phyloP scores from a whole-genome alignment of 441 rosid species.

The Populus hybrid region DNA sequence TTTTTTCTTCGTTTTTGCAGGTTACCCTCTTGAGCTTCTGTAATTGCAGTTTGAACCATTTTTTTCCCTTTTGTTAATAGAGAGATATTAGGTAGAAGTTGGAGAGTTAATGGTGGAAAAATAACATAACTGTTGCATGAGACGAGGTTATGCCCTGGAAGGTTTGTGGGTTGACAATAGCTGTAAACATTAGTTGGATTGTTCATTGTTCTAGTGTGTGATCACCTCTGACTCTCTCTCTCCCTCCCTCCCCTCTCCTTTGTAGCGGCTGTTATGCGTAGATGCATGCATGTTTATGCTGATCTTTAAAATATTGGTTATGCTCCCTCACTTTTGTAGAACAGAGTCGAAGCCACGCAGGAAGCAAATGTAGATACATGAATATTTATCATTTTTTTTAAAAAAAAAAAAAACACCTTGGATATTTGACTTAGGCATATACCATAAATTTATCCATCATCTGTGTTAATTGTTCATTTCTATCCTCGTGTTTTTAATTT shows the following conservation, averaged over 20 bases:
- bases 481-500: too few species aligned
- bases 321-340: too few species aligned
- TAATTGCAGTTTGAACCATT: slow-evolving; percentile 5
- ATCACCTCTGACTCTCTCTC: slow-evolving; percentile 4
- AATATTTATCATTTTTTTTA: too few species aligned
- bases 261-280: slow-evolving; percentile 31
- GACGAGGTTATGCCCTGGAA: slow-evolving; percentile 14
- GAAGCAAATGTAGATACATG: too few species aligned
- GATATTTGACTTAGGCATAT: too few species aligned
- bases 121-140: slow-evolving; percentile 12
- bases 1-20: slow-evolving; percentile 22
- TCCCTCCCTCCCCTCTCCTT: slow-evolving; percentile 5
- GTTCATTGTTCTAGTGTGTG: neutral
- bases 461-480: too few species aligned
- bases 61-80: slow-evolving; percentile 20
- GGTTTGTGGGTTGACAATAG: slow-evolving; percentile 19
- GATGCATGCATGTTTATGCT: neutral
- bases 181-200: slow-evolving; percentile 2
- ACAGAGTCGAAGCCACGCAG: too few species aligned
- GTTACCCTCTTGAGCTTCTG: slow-evolving; percentile 22
- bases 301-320: too few species aligned
- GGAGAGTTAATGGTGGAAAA: slow-evolving; percentile 20
- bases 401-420: too few species aligned
- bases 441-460: too few species aligned
- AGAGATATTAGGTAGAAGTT: slow-evolving; percentile 27